Conservation (phyloP, 305 asterid species). For the Lippia alba region DNA sequence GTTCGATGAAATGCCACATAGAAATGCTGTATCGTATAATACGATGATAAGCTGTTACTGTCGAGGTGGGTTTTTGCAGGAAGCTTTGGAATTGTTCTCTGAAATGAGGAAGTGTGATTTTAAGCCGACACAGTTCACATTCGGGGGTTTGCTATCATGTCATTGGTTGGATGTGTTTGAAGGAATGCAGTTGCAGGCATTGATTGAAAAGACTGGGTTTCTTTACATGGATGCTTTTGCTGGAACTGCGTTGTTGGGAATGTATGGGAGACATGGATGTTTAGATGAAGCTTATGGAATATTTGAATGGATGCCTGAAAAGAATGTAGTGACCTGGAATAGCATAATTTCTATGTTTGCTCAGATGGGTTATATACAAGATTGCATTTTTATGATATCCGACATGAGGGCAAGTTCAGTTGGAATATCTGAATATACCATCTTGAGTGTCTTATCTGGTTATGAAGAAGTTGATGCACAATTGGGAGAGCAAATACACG, state of each 20-base stretch:
- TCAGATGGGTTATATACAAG: slow-evolving; percentile 37
- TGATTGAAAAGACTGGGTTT: slow-evolving; percentile 47
- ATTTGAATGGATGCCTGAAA: slow-evolving; percentile 49
- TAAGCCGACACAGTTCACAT: slow-evolving; percentile 47
- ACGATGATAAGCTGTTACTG: slow-evolving; percentile 48
- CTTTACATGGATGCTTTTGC: slow-evolving; percentile 41
- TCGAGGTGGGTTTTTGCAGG: slow-evolving; percentile 34
- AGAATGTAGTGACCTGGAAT: slow-evolving; percentile 57
- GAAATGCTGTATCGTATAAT: slow-evolving; percentile 53
- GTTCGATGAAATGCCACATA: slow-evolving; percentile 50
- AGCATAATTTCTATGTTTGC: slow-evolving; percentile 47
- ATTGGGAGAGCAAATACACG: slow-evolving; percentile 50
- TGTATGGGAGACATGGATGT: slow-evolving; percentile 50
- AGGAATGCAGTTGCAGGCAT: slow-evolving; percentile 46
- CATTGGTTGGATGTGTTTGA: slow-evolving; percentile 35
- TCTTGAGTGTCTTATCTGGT: slow-evolving; percentile 45
- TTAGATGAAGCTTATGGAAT: slow-evolving; percentile 48
- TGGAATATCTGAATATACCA: slow-evolving; percentile 41
- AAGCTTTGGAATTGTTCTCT: slow-evolving; percentile 47
- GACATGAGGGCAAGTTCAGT: slow-evolving; percentile 19
- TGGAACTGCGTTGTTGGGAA: slow-evolving; percentile 57
- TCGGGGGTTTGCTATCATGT: slow-evolving; percentile 46
- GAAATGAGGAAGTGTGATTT: slow-evolving; percentile 50
- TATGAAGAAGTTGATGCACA: slow-evolving; percentile 31
- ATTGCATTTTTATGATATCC: slow-evolving; percentile 42